These are phyloP conservation scores for Zostera marina DNA, from an alignment of 116 monocot species.

Conservation along the genomic window DNA sequence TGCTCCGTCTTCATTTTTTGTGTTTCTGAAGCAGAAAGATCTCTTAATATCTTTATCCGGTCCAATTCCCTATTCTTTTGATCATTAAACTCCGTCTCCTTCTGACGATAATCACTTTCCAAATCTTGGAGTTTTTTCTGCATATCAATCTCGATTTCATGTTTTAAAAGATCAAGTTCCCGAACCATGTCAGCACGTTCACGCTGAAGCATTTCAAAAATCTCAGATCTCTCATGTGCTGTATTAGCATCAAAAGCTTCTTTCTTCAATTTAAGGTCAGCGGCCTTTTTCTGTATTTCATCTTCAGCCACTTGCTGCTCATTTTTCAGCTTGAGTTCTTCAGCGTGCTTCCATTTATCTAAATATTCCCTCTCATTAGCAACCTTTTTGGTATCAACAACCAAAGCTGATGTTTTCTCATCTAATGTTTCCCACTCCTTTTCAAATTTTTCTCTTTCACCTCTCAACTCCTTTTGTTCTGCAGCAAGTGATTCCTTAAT, in stretches of 20 bases:
- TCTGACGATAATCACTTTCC: constrained; percentile 38
- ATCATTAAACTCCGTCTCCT: constrained; percentile 45
- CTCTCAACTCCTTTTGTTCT: constrained; percentile 51
- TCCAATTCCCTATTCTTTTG: constrained; percentile 34
- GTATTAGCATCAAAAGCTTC: constrained; percentile 60
- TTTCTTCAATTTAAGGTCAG: constrained; percentile 47
- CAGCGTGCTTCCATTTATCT: constrained; percentile 46
- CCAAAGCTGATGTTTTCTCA: constrained; percentile 44
- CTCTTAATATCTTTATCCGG: constrained; percentile 32
- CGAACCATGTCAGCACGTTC: constrained; percentile 46
- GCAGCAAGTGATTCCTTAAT: constrained; percentile 41
- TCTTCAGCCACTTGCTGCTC: constrained; percentile 19
- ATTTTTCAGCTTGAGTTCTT: constrained; percentile 53
- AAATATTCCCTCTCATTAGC: constrained; percentile 41
- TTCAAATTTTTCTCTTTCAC: constrained; percentile 73
- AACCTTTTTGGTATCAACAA: constrained; percentile 27
- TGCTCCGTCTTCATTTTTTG: constrained; percentile 47
- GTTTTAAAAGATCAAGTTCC: constrained; percentile 49
- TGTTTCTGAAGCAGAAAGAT: constrained; percentile 34
- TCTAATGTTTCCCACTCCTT: constrained; percentile 78
- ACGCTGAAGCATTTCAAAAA: constrained; percentile 34
- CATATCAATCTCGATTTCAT: constrained; percentile 72
- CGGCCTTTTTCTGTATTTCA: constrained; percentile 33
- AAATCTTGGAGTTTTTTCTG: constrained; percentile 38
- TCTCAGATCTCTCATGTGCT: constrained; percentile 36